Evolutionary conservation across 805 yeast species (phyloP).

Genomic region (Maudiozyma barnettii): DNA sequence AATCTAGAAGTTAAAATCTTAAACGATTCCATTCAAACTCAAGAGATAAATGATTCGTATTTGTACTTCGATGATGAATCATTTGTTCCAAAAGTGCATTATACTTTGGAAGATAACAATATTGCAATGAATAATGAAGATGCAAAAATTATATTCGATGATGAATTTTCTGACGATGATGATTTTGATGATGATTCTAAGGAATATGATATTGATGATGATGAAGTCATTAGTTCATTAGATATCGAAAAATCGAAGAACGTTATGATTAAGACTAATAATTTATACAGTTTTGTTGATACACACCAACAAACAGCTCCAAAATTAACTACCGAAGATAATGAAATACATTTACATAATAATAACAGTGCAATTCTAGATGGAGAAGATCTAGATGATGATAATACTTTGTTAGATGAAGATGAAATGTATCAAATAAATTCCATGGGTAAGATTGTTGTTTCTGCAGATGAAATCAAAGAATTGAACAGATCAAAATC

Average conservation of each 20-base stretch:
- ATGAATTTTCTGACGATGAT: slow-evolving; percentile 25
- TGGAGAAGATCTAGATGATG: slow-evolving; percentile 2
- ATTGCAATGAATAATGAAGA: slow-evolving; percentile 19
- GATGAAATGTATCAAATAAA: slow-evolving; percentile 16
- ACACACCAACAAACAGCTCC: background rate
- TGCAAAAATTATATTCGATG: slow-evolving; percentile 24
- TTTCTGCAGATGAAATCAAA: slow-evolving; percentile 6
- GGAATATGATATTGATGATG: slow-evolving; percentile 3
- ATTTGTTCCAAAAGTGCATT: slow-evolving; percentile 13
- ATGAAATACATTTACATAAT: background rate
- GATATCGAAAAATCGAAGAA: background rate
- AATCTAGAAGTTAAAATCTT: slow-evolving; percentile 12
- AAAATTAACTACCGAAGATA: background rate
- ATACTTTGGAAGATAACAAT: slow-evolving; percentile 20
- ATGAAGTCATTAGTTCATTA: background rate
- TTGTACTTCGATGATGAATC: slow-evolving; percentile 12
- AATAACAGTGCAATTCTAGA: background rate
- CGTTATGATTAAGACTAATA: background rate
- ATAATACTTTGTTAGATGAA: slow-evolving; percentile 9
- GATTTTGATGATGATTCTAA: slow-evolving; percentile 8
- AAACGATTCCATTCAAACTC: slow-evolving; percentile 5
- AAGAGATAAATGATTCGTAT: slow-evolving; percentile 11
- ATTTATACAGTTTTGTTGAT: slow-evolving; percentile 1
- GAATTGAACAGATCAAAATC: slow-evolving; percentile 9
- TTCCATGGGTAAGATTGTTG: slow-evolving; percentile 3